Base-by-base conservation (phyloP, 1,284 basidiomycete genomes). In the Pascua guehoae region DNA sequence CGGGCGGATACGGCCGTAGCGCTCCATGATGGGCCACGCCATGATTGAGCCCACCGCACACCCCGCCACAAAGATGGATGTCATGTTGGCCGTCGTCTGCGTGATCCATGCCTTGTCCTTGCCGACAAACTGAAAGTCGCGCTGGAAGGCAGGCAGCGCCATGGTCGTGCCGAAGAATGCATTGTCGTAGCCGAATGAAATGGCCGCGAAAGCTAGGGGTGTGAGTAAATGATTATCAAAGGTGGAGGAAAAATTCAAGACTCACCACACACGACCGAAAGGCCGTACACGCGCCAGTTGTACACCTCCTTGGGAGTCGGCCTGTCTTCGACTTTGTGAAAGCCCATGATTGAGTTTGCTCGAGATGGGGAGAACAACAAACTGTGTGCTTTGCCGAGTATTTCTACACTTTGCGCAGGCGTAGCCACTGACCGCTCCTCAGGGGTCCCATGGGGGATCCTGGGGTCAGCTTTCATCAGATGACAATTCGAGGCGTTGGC, bases 251-350 rank as follows among this genome's bases (percentile, higher is more conserved):
- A n/a, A n/a, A n/a, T n/a, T n/a, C n/a, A n/a, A n/a, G n/a, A n/a
- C 76, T 0, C 12, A 38, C 46, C 51, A 12, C 58, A 64, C 16
- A 67, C 56, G 17, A 76, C 66, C 4, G 81, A 74, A 40, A 79
- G 73, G 12, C 68, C 51, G 58, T 80, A 83, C 0, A 82, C 74
- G 18, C 79, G 74, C 73, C 73, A 78, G 65, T 83, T 83, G 77
- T 83, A 83, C 18, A 83, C 78, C 47, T 78, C 72, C 50, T 64
- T 63, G 8, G 79, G 79, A 15, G 79, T 79, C 2, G 78, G 78
- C 4, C 80, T 61, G 64, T 81, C 79, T 56, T 81, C 80, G 7
- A 68, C 58, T 36, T 59, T 56, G 42, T 64, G 58, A 57, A 67
- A 69, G 18, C 66, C 67, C 58, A 63, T 63, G 15, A 11, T 45